Conservation (phyloP, 176 grass and related monocot species). For the Raddia guianensis region DNA sequence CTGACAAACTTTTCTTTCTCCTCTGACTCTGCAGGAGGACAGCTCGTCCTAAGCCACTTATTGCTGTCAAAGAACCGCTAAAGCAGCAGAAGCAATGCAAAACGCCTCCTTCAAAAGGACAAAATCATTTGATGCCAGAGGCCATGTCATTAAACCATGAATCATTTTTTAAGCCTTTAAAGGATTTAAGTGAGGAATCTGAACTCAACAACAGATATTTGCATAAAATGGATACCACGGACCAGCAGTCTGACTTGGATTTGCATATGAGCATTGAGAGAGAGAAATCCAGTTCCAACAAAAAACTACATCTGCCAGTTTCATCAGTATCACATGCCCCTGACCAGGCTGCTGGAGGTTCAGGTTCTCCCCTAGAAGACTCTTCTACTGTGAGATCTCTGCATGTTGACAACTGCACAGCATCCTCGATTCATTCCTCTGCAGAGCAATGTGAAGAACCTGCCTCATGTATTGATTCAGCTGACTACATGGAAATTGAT, state of each 20-base stretch:
- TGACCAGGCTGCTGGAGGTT: conserved; percentile 40
- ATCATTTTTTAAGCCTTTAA: conserved; percentile 30
- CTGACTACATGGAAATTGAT: conserved; percentile 56
- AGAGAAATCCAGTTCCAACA: conserved; percentile 13
- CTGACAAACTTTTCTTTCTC: conserved; percentile 23
- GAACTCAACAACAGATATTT: conserved; percentile 35
- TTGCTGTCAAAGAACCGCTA: conserved; percentile 46
- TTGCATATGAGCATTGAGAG: conserved; percentile 20
- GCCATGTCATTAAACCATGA: conserved; percentile 34
- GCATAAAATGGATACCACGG: conserved; percentile 32
- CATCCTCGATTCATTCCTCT: conserved; percentile 43
- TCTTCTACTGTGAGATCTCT: conserved; percentile 30
- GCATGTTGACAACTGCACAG: conserved; percentile 20
- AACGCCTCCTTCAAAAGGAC: conserved; percentile 34
- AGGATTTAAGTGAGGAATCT: conserved; percentile 39
- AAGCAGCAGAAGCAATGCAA: conserved; percentile 47
- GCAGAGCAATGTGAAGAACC: conserved; percentile 36
- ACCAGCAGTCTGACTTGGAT: conserved; percentile 36
- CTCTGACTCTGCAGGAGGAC: conserved; percentile 46
- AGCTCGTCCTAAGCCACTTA: conserved; percentile 57
- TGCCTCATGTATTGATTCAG: conserved; percentile 42
- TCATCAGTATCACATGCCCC: conserved; percentile 35
- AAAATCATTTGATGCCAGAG: conserved; percentile 32
- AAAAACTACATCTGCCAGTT: conserved; percentile 33
- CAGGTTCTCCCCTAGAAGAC: conserved; percentile 33